Evolutionary conservation across 2,329 filamentous ascomycete species (phyloP).

Genomic region (Aspergillus sp.): DNA sequence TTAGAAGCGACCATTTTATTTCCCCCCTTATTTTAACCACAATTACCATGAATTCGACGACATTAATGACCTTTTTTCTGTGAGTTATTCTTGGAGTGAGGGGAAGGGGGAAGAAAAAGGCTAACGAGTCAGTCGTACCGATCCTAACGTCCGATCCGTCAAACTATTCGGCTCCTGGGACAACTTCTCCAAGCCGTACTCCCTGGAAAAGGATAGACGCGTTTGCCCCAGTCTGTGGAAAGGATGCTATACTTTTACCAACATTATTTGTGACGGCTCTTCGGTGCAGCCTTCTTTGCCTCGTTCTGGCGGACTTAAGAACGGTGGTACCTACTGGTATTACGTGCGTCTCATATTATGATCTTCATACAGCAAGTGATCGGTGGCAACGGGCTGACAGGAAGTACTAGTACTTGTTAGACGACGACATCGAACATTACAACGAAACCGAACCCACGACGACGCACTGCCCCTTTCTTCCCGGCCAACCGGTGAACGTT

Average conservation of each 20-base stretch:
- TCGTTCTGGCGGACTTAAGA: conserved; percentile 74
- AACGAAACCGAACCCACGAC: conserved; percentile 68
- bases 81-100: conserved; percentile 14
- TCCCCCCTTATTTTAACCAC: not conserved
- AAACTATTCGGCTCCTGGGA: conserved; percentile 90
- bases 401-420: conserved; percentile 64
- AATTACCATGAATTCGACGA: conserved; percentile 24
- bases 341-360: conserved; percentile 58
- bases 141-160: conserved; percentile 51
- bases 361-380: not conserved
- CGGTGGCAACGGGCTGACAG: not conserved
- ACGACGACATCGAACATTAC: conserved; percentile 69
- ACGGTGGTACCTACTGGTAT: conserved; percentile 93
- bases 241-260: conserved; percentile 77
- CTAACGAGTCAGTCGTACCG: conserved; percentile 22
- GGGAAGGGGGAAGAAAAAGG: not conserved
- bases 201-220: conserved; percentile 71
- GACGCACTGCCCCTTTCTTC: conserved; percentile 73
- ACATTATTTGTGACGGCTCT: conserved; percentile 76
- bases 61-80: conserved; percentile 32
- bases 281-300: conserved; percentile 45
- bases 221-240: conserved; percentile 73
- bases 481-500: conserved; percentile 80
- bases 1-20: not conserved
- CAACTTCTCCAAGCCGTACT: conserved; percentile 74